phyloP scores from a whole-genome alignment of 2,329 filamentous ascomycete species.

The Diaporthe australafricana region DNA sequence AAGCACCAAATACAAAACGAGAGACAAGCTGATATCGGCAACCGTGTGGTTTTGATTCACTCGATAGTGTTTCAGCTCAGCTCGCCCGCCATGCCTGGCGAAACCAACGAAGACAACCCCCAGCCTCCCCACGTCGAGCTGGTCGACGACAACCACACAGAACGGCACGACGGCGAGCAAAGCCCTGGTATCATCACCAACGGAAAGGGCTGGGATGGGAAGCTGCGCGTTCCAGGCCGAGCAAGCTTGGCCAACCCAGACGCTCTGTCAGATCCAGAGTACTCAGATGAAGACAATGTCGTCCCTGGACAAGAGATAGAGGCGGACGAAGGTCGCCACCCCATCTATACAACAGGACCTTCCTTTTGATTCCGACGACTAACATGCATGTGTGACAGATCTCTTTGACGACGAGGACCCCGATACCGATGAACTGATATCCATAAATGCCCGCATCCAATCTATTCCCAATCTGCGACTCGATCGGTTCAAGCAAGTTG shows the following conservation, averaged over 20 bases:
- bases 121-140: conserved; percentile 61
- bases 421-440: conserved; percentile 82
- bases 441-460: conserved; percentile 86
- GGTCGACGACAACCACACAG: conserved; percentile 54
- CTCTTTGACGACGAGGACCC: conserved; percentile 70
- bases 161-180: conserved; percentile 53
- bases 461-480: conserved; percentile 84
- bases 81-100: conserved; percentile 52
- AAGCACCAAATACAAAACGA: not conserved
- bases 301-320: conserved; percentile 79
- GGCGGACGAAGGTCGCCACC: conserved; percentile 80
- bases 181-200: conserved; percentile 65
- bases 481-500: conserved; percentile 82
- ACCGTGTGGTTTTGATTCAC: not conserved
- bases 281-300: conserved; percentile 78
- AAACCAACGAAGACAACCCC: conserved; percentile 49
- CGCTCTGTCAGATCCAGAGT: conserved; percentile 85
- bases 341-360: too few species aligned
- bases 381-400: conserved; percentile 53
- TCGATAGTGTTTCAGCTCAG: conserved; percentile 5
- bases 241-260: conserved; percentile 81
- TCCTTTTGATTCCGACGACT: not conserved
- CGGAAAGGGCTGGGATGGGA: conserved; percentile 85
- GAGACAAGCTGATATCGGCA: not conserved
- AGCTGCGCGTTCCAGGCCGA: conserved; percentile 79